phyloP scores from a whole-genome alignment of 176 grass and related monocot species.

The Aegilops speltoides region DNA sequence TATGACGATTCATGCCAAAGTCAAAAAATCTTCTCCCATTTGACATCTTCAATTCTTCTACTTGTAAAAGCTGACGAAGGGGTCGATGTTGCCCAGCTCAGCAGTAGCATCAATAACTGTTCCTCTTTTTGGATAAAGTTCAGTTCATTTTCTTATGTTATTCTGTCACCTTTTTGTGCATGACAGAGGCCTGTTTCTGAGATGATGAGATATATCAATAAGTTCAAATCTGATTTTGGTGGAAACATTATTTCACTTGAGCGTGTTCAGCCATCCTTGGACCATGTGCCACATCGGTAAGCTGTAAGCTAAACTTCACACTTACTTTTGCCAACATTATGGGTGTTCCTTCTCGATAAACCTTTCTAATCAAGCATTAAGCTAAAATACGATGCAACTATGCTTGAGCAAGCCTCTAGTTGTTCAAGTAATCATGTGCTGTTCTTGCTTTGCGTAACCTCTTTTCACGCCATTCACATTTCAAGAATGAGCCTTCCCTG shows the following conservation, averaged over 20 bases:
- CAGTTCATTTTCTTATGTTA: constrained; percentile 26
- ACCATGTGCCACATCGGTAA: constrained; percentile 89
- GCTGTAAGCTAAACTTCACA: constrained; percentile 18
- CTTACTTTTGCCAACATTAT: not conserved
- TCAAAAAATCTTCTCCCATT: not conserved
- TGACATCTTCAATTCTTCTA: not conserved
- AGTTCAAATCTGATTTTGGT: constrained; percentile 98
- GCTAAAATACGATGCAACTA: not conserved
- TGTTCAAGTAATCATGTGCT: not conserved
- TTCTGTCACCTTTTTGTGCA: constrained; percentile 26
- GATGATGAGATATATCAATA: constrained; percentile 94
- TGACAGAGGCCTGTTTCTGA: constrained; percentile 80
- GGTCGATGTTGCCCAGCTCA: constrained; percentile 3
- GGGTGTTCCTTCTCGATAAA: not conserved
- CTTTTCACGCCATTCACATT: not conserved
- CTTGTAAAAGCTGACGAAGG: constrained; percentile 11
- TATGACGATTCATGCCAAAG: too few relatives aligned
- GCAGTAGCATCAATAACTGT: not conserved
- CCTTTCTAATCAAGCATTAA: not conserved
- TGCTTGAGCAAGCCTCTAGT: constrained; percentile 2
- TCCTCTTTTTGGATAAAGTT: not conserved
- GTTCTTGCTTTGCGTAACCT: not conserved
- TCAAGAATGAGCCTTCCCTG: not conserved
- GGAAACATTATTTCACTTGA: constrained; percentile 78
- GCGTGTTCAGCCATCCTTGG: constrained; percentile 87